Evolutionary conservation across 106 monocot species (phyloP).

Genomic region (Acorus gramineus): DNA sequence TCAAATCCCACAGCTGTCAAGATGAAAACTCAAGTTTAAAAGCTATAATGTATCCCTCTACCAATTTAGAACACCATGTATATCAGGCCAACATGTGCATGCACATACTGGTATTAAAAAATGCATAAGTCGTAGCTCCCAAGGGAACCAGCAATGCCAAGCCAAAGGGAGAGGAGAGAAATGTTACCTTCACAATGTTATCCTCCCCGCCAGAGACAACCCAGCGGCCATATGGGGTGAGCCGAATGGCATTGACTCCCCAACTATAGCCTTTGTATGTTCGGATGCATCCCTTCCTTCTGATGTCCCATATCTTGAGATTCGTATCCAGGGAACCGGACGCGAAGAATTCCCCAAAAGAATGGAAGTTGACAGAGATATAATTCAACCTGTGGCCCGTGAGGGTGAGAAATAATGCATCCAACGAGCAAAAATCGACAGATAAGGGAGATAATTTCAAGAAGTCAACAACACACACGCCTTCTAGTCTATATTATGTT

Average conservation of each 20-base stretch:
- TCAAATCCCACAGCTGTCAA: too few relatives aligned
- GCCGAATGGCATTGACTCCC: neutral
- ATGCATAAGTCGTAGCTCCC: too few relatives aligned
- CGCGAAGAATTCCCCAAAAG: conserved; percentile 16
- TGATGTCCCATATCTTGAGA: neutral
- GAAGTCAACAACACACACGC: neutral
- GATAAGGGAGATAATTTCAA: neutral
- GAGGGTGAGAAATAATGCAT: conserved; percentile 73
- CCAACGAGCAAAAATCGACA: conserved; percentile 1
- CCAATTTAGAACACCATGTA: neutral
- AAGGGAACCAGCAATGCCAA: too few relatives aligned
- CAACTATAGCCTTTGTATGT: neutral
- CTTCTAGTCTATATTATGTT: neutral
- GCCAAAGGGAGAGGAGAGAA: neutral
- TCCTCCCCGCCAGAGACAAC: conserved; percentile 58
- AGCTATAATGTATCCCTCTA: neutral
- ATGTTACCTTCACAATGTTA: conserved; percentile 69
- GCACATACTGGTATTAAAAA: neutral
- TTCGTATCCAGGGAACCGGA: neutral
- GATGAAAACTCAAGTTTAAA: neutral
- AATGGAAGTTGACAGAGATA: conserved; percentile 86
- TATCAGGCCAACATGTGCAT: neutral
- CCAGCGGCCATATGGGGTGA: neutral
- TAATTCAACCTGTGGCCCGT: conserved; percentile 97
- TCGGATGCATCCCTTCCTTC: neutral